Evolutionary conservation across 495 filamentous ascomycete genomes (phyloP).

Genomic region (Entonaema liquescens): DNA sequence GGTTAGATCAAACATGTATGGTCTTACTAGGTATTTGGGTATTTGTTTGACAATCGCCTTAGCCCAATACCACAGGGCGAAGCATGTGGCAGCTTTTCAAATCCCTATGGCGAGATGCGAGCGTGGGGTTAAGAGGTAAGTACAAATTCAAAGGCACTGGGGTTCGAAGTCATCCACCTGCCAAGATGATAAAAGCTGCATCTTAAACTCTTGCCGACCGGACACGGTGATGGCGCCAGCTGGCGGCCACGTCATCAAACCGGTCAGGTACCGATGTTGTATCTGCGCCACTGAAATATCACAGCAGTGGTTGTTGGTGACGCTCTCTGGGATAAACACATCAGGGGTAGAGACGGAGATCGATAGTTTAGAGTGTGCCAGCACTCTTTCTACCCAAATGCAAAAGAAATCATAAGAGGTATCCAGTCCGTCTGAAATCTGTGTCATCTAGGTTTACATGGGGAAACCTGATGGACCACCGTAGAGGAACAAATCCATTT

Average conservation of each 20-base stretch:
- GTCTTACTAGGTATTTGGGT: slow-evolving; percentile 1
- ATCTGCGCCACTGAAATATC: slow-evolving; percentile 1
- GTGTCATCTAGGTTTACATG: slow-evolving; percentile 13
- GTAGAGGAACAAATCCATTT: slow-evolving; percentile 38
- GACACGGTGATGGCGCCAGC: neutral
- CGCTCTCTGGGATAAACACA: neutral
- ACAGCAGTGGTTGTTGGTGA: neutral
- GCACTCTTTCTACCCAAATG: neutral
- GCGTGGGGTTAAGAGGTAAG: neutral
- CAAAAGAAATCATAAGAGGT: neutral
- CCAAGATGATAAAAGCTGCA: neutral
- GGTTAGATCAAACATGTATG: neutral
- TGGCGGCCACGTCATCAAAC: neutral
- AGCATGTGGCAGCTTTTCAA: neutral
- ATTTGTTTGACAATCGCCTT: neutral
- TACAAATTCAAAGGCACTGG: neutral
- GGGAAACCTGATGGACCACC: slow-evolving; percentile 23
- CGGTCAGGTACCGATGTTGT: neutral
- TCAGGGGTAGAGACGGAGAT: neutral
- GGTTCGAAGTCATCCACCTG: neutral
- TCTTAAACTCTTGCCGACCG: neutral
- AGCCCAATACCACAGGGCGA: neutral
- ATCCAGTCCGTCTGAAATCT: neutral
- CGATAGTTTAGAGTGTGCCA: neutral
- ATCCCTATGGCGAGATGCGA: neutral